Evolutionary conservation across 1,139 yeast species (phyloP).

Genomic region (Diutina catenulata): DNA sequence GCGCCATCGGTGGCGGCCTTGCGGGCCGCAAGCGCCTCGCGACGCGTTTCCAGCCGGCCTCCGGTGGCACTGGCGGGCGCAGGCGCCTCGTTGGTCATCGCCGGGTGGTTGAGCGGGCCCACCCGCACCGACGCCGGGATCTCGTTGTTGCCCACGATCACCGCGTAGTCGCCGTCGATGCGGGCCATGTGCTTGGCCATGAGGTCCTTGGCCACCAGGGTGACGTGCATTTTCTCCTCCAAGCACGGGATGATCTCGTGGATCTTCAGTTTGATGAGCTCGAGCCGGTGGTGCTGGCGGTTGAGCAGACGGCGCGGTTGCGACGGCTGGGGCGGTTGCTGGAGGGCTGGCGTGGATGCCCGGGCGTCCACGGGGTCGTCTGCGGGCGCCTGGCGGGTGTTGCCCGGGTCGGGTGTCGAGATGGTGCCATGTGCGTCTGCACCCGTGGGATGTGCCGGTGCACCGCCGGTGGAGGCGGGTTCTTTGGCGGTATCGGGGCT

Average conservation of each 20-base stretch:
- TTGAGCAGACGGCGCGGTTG: too few relatives aligned
- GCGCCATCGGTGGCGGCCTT: constrained; percentile 36
- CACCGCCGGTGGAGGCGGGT: too few relatives aligned
- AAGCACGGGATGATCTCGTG: constrained; percentile 81
- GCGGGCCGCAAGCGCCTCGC: constrained; percentile 88
- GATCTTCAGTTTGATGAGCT: constrained; percentile 32
- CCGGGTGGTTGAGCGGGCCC: constrained; percentile 85
- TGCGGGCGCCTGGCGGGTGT: too few relatives aligned
- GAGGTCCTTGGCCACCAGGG: constrained; percentile 79
- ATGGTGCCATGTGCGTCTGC: too few relatives aligned
- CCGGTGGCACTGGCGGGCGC: constrained; percentile 15
- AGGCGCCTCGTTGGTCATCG: constrained; percentile 59
- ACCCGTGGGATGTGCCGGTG: too few relatives aligned
- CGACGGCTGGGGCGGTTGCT: too few relatives aligned
- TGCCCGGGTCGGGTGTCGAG: too few relatives aligned
- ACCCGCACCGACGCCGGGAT: constrained; percentile 49
- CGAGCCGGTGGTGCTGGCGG: constrained; percentile 13
- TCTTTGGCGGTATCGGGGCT: too few relatives aligned
- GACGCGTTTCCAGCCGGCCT: constrained; percentile 60
- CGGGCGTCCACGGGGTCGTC: too few relatives aligned
- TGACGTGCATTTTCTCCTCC: constrained; percentile 96
- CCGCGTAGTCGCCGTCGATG: constrained; percentile 67
- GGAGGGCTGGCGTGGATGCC: too few relatives aligned
- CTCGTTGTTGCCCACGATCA: constrained; percentile 63
- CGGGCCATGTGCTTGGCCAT: constrained; percentile 58